These are phyloP conservation scores for Testicularia cyperi DNA, from an alignment of 1,284 basidiomycete genomes.

Conservation along the genomic window DNA sequence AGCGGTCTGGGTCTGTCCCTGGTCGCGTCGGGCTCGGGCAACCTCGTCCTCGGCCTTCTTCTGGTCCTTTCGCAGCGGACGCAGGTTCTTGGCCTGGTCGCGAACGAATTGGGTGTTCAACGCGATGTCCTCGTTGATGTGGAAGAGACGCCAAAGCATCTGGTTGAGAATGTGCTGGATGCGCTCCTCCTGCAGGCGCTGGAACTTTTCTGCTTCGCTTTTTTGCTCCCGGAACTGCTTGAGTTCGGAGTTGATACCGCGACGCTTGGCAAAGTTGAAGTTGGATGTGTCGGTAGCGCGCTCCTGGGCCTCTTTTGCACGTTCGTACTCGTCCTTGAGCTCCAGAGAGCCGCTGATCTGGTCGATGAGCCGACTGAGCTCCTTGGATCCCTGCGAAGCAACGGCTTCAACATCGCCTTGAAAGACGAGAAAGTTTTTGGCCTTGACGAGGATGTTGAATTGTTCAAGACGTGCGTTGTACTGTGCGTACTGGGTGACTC, in stretches of 20 bases:
- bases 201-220: conserved; percentile 85
- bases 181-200: conserved; percentile 72
- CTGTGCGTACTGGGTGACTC: conserved; percentile 38
- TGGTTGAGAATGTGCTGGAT: conserved; percentile 79
- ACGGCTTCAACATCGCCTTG: conserved; percentile 94
- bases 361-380: conserved; percentile 86
- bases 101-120: conserved; percentile 45
- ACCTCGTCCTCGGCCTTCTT: conserved; percentile 81
- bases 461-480: conserved; percentile 54
- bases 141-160: conserved; percentile 84
- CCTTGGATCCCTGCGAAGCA: conserved; percentile 88
- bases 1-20: conserved; percentile 41
- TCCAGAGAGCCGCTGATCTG: conserved; percentile 79
- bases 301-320: conserved; percentile 81
- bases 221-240: conserved; percentile 98
- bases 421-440: conserved; percentile 99
- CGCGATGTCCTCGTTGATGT: conserved; percentile 69
- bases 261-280: conserved; percentile 87
- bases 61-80: conserved; percentile 75
- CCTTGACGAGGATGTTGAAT: conserved; percentile 91
- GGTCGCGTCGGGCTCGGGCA: conserved; percentile 42
- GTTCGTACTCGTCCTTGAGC: conserved; percentile 83
- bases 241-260: conserved; percentile 90
- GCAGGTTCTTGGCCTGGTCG: conserved; percentile 65
- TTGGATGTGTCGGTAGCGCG: conserved; percentile 89